Base-by-base conservation (phyloP, 345 rosid species). In the Kernera saxatilis region DNA sequence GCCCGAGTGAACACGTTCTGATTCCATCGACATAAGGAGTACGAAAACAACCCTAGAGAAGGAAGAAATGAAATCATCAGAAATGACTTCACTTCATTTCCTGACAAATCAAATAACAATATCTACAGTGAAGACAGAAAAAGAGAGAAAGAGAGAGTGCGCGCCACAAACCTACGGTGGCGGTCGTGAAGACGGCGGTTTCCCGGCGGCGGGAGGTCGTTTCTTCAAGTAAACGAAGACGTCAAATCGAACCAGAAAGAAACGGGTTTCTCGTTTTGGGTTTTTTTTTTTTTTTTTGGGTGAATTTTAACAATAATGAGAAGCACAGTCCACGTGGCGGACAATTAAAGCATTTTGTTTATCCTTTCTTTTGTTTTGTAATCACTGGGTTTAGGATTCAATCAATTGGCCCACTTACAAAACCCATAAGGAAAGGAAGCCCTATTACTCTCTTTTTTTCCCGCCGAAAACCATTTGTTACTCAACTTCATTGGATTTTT, bases 181-280 rank as follows among this genome's bases (percentile, higher is more conserved):
- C 8, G 50, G 30, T 74, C 4, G 69, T 25, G 64, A 53, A 32
- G 40, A n/a, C 41, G 37, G 64, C 49, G 64, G n/a, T 32, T 25
- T 29, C 5, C 43, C 74, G 70, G 74, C 78, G 78, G 70, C 69
- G 43, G 57, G 74, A 60, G 69, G 64, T 75, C 30, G 78, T 35
- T 67, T 60, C 50, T 41, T 35, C 30, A 53, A 68, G 74, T 68
- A 74, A 51, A 74, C 53, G 69, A 74, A 60, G 63, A 59, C 73
- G 78, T 67, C 73, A 60, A 75, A 69, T 62, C 33, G 40, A 52
- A 59, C 69, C 56, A 74, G 51, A 73, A 44, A 35, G 70, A 73
- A 54, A 73, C 73, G 55, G 69, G 64, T 41, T 67, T 67, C 25
- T 67, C 56, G 37, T 67, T 74, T 65, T 30, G 22, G 30, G 9